Evolutionary conservation across 225 moss, liverwort and hornwort genomes (phyloP).

Genomic region (Straminergon stramineum): DNA sequence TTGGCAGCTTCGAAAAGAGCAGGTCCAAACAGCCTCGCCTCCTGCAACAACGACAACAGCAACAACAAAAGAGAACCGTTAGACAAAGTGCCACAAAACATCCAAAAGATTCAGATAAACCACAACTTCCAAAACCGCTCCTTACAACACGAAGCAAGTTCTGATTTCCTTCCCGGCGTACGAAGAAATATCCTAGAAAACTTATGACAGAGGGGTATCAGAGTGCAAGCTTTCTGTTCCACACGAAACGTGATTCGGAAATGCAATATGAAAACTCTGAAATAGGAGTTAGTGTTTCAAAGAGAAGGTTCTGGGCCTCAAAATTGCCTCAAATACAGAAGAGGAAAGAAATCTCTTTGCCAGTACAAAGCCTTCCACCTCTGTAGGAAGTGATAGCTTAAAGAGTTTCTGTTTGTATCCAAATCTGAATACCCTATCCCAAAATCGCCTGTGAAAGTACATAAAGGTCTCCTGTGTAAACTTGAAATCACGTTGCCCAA

Average conservation of each 20-base stretch:
- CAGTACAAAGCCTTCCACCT: background rate
- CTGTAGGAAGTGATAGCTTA: background rate
- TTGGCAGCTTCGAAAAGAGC: slow-evolving; percentile 85
- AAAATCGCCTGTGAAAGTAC: background rate
- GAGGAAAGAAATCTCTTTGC: background rate
- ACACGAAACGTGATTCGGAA: background rate
- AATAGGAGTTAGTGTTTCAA: too few relatives aligned
- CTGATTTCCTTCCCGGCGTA: background rate
- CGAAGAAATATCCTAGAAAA: background rate
- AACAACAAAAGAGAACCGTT: background rate
- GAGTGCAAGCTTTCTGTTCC: background rate
- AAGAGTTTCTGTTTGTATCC: background rate
- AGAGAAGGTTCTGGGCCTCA: background rate
- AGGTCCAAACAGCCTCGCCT: slow-evolving; percentile 79
- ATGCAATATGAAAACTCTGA: background rate
- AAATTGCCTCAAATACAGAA: background rate
- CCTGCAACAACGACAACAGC: slow-evolving; percentile 20
- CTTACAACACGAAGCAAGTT: background rate
- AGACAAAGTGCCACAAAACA: background rate
- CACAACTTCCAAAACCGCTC: background rate
- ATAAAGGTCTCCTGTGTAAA: background rate
- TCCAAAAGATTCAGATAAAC: background rate
- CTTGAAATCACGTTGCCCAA: background rate
- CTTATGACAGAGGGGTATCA: background rate
- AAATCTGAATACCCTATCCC: background rate